Percentiles rank a stretch among this genome's conserved stretches.
Evolutionary conservation across 2,329 filamentous ascomycete genomes (phyloP).

Genomic region (Penicillium freii): DNA sequence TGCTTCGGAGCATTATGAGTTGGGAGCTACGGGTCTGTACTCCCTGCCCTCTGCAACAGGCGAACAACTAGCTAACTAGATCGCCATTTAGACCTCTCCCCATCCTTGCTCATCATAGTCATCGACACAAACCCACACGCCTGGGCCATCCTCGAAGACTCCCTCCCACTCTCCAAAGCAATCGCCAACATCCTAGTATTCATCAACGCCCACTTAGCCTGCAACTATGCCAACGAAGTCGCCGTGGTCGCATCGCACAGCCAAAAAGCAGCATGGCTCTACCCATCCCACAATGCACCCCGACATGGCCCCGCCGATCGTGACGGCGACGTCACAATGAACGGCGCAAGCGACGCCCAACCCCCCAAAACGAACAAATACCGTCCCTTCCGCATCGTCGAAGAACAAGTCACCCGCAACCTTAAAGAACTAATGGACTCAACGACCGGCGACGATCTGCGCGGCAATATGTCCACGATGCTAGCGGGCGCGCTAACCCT

Average conservation of each 20-base stretch:
- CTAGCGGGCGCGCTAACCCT: constrained; percentile 88
- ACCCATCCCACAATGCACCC: constrained; percentile 55
- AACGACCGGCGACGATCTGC: constrained; percentile 63
- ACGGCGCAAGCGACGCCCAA: constrained; percentile 38
- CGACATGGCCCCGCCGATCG: constrained; percentile 14
- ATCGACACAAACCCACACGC: constrained; percentile 96
- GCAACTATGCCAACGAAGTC: constrained; percentile 89
- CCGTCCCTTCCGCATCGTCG: constrained; percentile 83
- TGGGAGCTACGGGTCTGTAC: constrained; percentile 44
- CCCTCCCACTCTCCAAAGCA: constrained; percentile 76
- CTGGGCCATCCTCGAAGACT: constrained; percentile 74
- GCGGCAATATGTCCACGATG: constrained; percentile 69
- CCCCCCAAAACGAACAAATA: constrained; percentile 75
- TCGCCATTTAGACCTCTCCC: constrained; percentile 52
- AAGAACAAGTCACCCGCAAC: constrained; percentile 73
- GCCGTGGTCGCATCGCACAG: constrained; percentile 87
- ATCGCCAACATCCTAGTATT: constrained; percentile 91
- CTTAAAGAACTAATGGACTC: constrained; percentile 69
- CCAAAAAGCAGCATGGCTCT: constrained; percentile 84
- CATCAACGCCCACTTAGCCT: constrained; percentile 92
- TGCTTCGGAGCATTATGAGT: constrained; percentile 56
- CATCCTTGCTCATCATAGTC: constrained; percentile 84
- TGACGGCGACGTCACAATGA: constrained; percentile 61
- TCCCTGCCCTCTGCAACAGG: constrained; percentile 8
- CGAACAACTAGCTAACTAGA: neutral